A percentile compares a stretch with the other conserved stretches of the same genome.
Evolutionary conservation across 2,329 filamentous ascomycete species (phyloP).

Genomic region (Penicillium decumbens): DNA sequence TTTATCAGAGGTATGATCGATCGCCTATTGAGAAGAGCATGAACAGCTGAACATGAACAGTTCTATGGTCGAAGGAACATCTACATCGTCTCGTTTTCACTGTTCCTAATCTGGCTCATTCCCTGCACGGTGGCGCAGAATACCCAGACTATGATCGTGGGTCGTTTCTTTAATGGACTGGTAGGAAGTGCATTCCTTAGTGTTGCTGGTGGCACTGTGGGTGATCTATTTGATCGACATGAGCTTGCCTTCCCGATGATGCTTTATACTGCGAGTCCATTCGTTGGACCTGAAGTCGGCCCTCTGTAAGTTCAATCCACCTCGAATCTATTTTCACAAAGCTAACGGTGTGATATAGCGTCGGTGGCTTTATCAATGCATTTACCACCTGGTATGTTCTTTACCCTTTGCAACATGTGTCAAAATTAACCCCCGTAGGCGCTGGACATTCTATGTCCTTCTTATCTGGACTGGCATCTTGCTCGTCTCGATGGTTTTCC

Average conservation of each 20-base stretch:
- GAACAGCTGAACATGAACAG: conserved; percentile 29
- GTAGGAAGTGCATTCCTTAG: conserved; percentile 52
- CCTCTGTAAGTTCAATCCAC: conserved; percentile 40
- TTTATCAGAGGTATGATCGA: conserved; percentile 51
- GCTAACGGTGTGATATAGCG: conserved; percentile 37
- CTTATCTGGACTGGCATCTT: conserved; percentile 73
- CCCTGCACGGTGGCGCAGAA: conserved; percentile 78
- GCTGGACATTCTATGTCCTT: conserved; percentile 80
- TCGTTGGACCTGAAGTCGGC: conserved; percentile 53
- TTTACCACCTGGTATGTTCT: conserved; percentile 56
- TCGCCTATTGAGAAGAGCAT: not conserved
- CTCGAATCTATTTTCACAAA: not conserved
- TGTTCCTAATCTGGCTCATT: conserved; percentile 75
- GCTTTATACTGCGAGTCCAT: conserved; percentile 64
- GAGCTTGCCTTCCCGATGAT: conserved; percentile 78
- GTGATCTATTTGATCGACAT: conserved; percentile 67
- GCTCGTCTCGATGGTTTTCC: conserved; percentile 59
- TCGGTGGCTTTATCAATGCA: conserved; percentile 77
- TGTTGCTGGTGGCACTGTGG: conserved; percentile 80
- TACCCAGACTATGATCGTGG: conserved; percentile 72
- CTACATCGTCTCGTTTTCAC: conserved; percentile 67
- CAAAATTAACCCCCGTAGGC: conserved; percentile 38
- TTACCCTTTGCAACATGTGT: not conserved
- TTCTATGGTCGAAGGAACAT: conserved; percentile 81
- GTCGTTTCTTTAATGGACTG: conserved; percentile 62